phyloP scores from a whole-genome alignment of 129 eudicot species.

The Lonicera japonica region DNA sequence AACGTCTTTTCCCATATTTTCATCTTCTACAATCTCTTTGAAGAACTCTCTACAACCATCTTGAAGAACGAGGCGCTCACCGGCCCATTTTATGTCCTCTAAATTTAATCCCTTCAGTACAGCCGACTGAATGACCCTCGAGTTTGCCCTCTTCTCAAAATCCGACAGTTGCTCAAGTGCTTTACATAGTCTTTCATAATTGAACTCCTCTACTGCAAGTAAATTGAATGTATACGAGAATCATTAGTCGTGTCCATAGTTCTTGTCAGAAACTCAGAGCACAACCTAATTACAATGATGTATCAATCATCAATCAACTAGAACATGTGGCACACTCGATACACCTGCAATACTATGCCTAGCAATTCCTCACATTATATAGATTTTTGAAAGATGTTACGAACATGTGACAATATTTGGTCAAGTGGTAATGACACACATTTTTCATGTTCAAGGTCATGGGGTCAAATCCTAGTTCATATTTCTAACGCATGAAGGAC shows the following conservation, averaged over 20 bases:
- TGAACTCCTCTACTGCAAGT: slow-evolving; percentile 21
- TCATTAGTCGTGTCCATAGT: too few relatives aligned
- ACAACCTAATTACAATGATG: background rate
- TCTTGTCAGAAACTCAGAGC: too few relatives aligned
- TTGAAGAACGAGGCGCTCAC: slow-evolving; percentile 48
- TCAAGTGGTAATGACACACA: too few relatives aligned
- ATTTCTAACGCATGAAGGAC: too few relatives aligned
- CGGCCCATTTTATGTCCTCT: slow-evolving; percentile 51
- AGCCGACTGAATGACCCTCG: slow-evolving; percentile 32
- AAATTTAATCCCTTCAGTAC: slow-evolving; percentile 45
- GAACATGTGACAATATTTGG: too few relatives aligned
- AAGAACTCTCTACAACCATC: slow-evolving; percentile 50
- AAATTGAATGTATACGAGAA: background rate
- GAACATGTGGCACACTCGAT: too few relatives aligned
- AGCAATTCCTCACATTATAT: too few relatives aligned
- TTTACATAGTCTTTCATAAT: slow-evolving; percentile 40
- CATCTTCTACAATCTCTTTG: slow-evolving; percentile 25
- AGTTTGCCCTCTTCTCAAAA: slow-evolving; percentile 38
- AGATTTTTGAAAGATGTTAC: too few relatives aligned
- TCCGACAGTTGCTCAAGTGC: slow-evolving; percentile 41
- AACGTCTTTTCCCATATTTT: slow-evolving; percentile 23
- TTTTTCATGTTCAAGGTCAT: too few relatives aligned
- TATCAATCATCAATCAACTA: background rate
- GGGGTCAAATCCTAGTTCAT: too few relatives aligned
- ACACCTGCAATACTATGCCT: too few relatives aligned